Percentiles rank a stretch among this genome's conserved stretches.
These are phyloP conservation scores for Fusarium metavorans DNA, from an alignment of 2,329 filamentous ascomycete genomes.

Conservation along the genomic window DNA sequence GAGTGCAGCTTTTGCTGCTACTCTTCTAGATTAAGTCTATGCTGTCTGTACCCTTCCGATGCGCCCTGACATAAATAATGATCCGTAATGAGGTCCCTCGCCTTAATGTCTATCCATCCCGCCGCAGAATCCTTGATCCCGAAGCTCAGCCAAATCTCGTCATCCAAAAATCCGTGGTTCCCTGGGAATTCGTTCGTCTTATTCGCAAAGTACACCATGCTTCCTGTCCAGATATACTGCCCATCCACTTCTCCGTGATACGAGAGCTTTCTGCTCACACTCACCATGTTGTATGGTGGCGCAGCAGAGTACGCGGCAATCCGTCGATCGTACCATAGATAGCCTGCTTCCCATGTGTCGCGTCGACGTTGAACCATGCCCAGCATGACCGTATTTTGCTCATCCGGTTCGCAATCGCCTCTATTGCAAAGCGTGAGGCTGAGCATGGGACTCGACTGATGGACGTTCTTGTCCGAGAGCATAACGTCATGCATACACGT, in stretches of 20 bases:
- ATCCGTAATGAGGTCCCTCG: constrained; percentile 32
- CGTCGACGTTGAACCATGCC: constrained; percentile 36
- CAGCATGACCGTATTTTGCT: constrained; percentile 35
- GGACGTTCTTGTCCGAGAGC: constrained; percentile 25
- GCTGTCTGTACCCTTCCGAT: constrained; percentile 23
- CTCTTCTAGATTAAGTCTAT: constrained; percentile 21
- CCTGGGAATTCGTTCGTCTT: constrained; percentile 15
- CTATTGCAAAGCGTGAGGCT: constrained; percentile 37
- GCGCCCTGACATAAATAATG: constrained; percentile 36
- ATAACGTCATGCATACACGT: constrained; percentile 39
- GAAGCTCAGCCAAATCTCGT: constrained; percentile 40
- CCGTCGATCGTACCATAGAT: constrained; percentile 36
- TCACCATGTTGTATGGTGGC: constrained; percentile 37
- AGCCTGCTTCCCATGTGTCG: constrained; percentile 15
- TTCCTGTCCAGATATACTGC: constrained; percentile 36
- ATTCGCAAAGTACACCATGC: constrained; percentile 34
- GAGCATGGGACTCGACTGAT: constrained; percentile 39
- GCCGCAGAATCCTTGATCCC: constrained; percentile 35
- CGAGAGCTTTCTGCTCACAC: constrained; percentile 38
- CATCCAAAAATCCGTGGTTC: constrained; percentile 36
- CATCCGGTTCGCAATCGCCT: constrained; percentile 26
- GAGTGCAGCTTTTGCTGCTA: neutral
- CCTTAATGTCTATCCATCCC: constrained; percentile 38
- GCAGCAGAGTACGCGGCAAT: constrained; percentile 32
- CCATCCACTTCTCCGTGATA: constrained; percentile 37